These are phyloP conservation scores for Brassica incana DNA, from an alignment of 345 rosid species.

Conservation along the genomic window DNA sequence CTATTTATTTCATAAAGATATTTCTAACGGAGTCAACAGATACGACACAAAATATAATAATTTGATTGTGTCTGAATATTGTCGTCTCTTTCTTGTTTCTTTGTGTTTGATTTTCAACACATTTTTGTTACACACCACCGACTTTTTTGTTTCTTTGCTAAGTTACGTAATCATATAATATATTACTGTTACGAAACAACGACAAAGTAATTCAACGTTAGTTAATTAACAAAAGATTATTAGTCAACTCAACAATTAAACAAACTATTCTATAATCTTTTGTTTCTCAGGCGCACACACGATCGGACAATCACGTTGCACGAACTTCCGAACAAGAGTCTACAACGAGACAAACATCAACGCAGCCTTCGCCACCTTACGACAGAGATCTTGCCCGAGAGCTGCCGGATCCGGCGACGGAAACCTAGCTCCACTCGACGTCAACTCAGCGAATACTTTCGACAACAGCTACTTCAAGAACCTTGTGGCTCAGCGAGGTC, in stretches of 20 bases:
- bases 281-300: slow-evolving; percentile 63
- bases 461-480: slow-evolving; percentile 77
- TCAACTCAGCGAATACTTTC: slow-evolving; percentile 50
- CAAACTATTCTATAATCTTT: background rate
- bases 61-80: slow-evolving; percentile 14
- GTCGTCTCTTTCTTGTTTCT: background rate
- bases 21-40: slow-evolving; percentile 7
- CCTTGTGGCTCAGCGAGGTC: slow-evolving; percentile 57
- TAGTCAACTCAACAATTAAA: slow-evolving; percentile 1
- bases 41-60: slow-evolving; percentile 17
- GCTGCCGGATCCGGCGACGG: slow-evolving; percentile 50
- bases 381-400: slow-evolving; percentile 53
- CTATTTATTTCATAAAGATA: background rate
- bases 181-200: slow-evolving; percentile 1
- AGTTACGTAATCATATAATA: slow-evolving; percentile 14
- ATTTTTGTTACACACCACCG: slow-evolving; percentile 26
- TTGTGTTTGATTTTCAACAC: slow-evolving; percentile 14
- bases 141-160: background rate
- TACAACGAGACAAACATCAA: slow-evolving; percentile 79
- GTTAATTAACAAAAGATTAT: background rate
- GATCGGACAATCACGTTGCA: slow-evolving; percentile 80
- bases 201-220: background rate
- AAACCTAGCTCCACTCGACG: slow-evolving; percentile 70
- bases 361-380: slow-evolving; percentile 51
- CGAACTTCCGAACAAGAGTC: slow-evolving; percentile 54